Evolutionary conservation across 2,329 filamentous ascomycete species (phyloP).

Genomic region (Calonectria ilicicola): DNA sequence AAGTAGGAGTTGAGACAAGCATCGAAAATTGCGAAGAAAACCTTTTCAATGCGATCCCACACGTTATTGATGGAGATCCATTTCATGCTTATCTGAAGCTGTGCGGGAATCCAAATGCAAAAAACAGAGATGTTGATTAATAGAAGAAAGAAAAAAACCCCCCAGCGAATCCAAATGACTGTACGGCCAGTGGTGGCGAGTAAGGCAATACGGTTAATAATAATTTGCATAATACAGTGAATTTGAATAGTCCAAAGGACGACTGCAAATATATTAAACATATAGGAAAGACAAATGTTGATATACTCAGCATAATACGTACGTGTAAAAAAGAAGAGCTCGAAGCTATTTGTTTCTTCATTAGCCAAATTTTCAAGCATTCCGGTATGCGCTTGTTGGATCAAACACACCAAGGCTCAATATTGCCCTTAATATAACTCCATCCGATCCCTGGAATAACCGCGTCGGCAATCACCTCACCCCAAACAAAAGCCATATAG

Average conservation of each 20-base stretch:
- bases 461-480: conserved; percentile 50
- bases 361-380: background rate
- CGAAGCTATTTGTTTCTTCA: conserved; percentile 41
- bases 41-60: conserved; percentile 21
- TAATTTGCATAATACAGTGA: conserved; percentile 35
- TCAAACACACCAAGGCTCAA: conserved; percentile 40
- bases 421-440: conserved; percentile 48
- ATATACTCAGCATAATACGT: background rate
- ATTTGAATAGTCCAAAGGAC: conserved; percentile 33
- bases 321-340: conserved; percentile 40
- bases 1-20: conserved; percentile 66
- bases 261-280: conserved; percentile 25
- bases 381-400: conserved; percentile 5
- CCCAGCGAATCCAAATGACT: conserved; percentile 3
- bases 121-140: conserved; percentile 20
- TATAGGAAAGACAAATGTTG: background rate
- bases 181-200: background rate
- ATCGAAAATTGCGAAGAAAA: conserved; percentile 16
- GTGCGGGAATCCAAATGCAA: conserved; percentile 23
- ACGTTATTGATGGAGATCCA: conserved; percentile 17
- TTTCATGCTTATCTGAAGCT: conserved; percentile 15
- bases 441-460: conserved; percentile 51
- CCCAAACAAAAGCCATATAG: conserved; percentile 56
- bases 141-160: background rate
- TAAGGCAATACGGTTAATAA: conserved; percentile 62